phyloP scores from a whole-genome alignment of 257 asterid genomes.

The Voacanga thouarsii region DNA sequence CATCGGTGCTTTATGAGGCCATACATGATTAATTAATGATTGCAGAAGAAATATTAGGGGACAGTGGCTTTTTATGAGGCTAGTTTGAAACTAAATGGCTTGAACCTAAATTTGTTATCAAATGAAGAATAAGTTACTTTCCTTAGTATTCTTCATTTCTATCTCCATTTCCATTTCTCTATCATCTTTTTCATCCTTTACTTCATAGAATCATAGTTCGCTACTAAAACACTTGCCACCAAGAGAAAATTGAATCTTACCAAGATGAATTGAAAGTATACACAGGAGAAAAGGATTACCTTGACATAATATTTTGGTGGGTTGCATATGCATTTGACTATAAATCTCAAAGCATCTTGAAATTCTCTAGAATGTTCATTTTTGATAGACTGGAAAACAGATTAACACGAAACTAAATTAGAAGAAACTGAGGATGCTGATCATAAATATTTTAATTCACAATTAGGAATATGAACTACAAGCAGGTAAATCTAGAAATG shows the following conservation, averaged over 20 bases:
- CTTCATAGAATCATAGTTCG: not conserved
- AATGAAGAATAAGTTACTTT: not conserved
- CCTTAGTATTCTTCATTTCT: too few relatives aligned
- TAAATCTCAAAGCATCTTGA: slow-evolving; percentile 51
- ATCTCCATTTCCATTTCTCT: too few relatives aligned
- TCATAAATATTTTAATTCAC: not conserved
- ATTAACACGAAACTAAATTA: not conserved
- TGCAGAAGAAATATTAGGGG: not conserved
- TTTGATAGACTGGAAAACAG: slow-evolving; percentile 45
- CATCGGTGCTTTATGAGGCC: too few relatives aligned
- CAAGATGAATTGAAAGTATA: not conserved
- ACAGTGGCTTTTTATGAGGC: not conserved
- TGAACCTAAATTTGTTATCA: not conserved
- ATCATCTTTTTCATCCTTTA: not conserved
- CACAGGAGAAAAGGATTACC: slow-evolving; percentile 28
- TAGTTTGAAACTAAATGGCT: not conserved
- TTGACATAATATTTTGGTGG: slow-evolving; percentile 60
- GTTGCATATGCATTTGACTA: slow-evolving; percentile 53
- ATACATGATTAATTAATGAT: too few relatives aligned
- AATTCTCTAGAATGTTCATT: slow-evolving; percentile 45
- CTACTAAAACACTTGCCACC: not conserved
- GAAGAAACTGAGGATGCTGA: not conserved
- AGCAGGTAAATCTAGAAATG: not conserved
- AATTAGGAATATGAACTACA: not conserved
- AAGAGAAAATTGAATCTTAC: not conserved